Evolutionary conservation across 495 filamentous ascomycete genomes (phyloP), one percentile per base, ranked within the genome.

Genomic region (Coniosporium apollinis): DNA sequence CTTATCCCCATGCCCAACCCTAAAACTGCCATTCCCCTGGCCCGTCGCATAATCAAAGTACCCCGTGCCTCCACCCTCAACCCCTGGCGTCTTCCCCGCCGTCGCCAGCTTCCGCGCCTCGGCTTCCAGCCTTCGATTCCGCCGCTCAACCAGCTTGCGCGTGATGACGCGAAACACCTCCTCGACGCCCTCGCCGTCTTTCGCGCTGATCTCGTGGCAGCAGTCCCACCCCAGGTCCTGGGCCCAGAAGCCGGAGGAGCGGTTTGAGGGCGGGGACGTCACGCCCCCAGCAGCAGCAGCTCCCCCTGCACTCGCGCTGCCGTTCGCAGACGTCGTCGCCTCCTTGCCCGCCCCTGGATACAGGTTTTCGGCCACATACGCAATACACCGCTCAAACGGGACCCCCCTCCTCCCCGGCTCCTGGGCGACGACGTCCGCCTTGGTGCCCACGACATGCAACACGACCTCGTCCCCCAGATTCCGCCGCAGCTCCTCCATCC

Each of bases 151-250:
- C 37, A 97, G 65, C 57, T 94, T 94, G 48, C 89, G 62, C 24
- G 87, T 84, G 25, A 94, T 89, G 13, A 94, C 87, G 0, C 85
- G 70, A 46, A 97, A 97, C 0, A 97, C 87, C 60, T 97, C 89
- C 34, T 97, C 89, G 8, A 97, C 83, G 3, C 87, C 87, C 61
- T 96, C 87, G 13, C 89, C 89, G 50, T 81, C 82, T 63, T 85
- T 82, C 16, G 87, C 86, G 47, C 76, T 83, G 46, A 97, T 87
- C 61, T 97, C 87, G 57, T 96, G 87, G 48, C 87, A 94, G 43
- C 82, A 87, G 49, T 94, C 86, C 85, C 85, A 94, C 8, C 83
- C 83, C 5, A 82, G 75, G 46, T 94, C 84, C 48, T 89, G 80
- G 2, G 79, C 81, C 84, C 84, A 92, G 51, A 91, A 86, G 4